phyloP scores from a whole-genome alignment of 768 basidiomycete species.

The Botryobasidium botryosum region DNA sequence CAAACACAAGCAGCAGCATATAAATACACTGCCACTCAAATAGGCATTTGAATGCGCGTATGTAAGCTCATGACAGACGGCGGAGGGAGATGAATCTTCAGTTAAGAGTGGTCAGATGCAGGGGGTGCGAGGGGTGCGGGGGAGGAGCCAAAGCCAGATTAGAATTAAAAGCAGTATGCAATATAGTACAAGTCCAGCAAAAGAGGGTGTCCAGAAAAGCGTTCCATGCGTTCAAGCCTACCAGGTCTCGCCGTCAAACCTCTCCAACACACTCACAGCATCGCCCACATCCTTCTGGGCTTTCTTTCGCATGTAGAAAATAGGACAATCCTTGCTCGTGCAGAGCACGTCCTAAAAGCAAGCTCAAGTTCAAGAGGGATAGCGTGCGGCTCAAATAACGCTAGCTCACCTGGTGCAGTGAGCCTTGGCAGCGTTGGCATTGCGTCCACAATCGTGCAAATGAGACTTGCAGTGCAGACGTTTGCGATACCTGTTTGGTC shows the following conservation, averaged over 20 bases:
- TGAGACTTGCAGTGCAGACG: slow-evolving; percentile 71
- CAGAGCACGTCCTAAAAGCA: slow-evolving; percentile 74
- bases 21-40: too few relatives aligned
- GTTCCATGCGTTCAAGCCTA: slow-evolving; percentile 16
- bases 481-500: slow-evolving; percentile 25
- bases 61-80: too few relatives aligned
- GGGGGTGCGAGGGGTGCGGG: too few relatives aligned
- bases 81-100: too few relatives aligned
- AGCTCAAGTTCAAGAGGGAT: neutral
- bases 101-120: too few relatives aligned
- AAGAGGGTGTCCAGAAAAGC: too few relatives aligned
- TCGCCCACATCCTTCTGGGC: slow-evolving; percentile 97
- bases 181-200: too few relatives aligned
- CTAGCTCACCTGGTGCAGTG: slow-evolving; percentile 54
- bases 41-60: too few relatives aligned
- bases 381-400: neutral
- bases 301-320: slow-evolving; percentile 97
- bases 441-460: slow-evolving; percentile 97
- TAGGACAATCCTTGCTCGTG: slow-evolving; percentile 93
- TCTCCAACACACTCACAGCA: slow-evolving; percentile 53
- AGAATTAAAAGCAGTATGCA: too few relatives aligned
- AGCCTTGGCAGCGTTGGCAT: slow-evolving; percentile 97
- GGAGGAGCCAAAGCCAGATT: too few relatives aligned
- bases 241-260: slow-evolving; percentile 70
- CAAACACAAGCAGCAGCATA: too few relatives aligned